Evolutionary conservation across 345 rosid species (phyloP), one percentile per base, ranked within the genome.

Genomic region (Acer yangbiense): DNA sequence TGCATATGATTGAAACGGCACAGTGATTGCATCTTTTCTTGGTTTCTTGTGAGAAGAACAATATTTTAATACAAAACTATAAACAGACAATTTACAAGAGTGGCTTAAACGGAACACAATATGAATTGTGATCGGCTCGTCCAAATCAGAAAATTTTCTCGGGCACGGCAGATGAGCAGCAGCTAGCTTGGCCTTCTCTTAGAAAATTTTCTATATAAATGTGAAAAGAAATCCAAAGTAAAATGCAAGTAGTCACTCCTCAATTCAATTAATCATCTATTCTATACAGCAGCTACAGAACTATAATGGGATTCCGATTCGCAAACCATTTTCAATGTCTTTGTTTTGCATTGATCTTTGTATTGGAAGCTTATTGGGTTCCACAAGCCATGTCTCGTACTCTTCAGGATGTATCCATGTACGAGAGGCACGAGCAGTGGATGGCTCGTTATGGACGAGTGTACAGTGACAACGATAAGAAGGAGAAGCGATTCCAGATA

Each of bases 321-420:
- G 9, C 18, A 44, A 63, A 61, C 48, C 76, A 73, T 29, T 55
- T 61, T 14, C 78, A 16, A 14, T 32, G 52, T 13, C 29, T 78
- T 54, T 43, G 52, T 5, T 39, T 84, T 21, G 80, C 78, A 2
- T 48, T 78, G 52, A n/a, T 80, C 69, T 68, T 84, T 72, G 52
- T 73, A 3, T 17, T 72, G 29, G 39, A 6, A 35, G 6, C 39
- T 35, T 35, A 35, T 35, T 35, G 39, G 39, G 39, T 35, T 35
- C 39, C 39, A 35, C 39, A 35, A 35, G 39, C 39, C 39, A 35
- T 35, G 39, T 35, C 39, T 35, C 39, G 39, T 35, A 35, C 39
- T 35, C 39, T 35, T 35, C 39, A 35, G 39, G 39, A 35, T 35
- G 39, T 35, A 35, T 35, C 39, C 4, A 35, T 35, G 39, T 35